phyloP scores from a whole-genome alignment of 768 basidiomycete genomes.

The Suillus bovinus region DNA sequence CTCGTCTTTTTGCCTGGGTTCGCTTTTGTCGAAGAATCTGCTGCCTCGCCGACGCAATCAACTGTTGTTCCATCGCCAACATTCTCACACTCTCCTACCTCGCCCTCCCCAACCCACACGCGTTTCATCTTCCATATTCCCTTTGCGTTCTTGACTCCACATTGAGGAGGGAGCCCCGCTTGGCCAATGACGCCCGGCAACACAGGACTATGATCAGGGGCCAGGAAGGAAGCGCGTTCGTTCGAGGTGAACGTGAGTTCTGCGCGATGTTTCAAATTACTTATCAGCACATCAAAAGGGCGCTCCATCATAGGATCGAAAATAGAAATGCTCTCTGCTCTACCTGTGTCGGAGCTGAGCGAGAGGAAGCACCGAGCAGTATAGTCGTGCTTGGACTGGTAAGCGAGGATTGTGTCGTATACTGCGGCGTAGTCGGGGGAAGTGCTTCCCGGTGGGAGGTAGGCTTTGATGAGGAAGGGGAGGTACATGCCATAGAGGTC shows the following conservation, averaged over 20 bases:
- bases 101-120: conserved; percentile 28
- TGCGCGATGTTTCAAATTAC: conserved; percentile 25
- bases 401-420: conserved; percentile 37
- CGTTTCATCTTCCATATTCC: conserved; percentile 38
- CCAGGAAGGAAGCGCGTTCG: conserved; percentile 28
- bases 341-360: conserved; percentile 21
- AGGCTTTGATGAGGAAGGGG: conserved; percentile 36
- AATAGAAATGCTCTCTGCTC: conserved; percentile 26
- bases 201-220: conserved; percentile 19
- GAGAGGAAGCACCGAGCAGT: conserved; percentile 34
- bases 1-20: not conserved
- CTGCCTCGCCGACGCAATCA: conserved; percentile 17
- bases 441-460: conserved; percentile 28
- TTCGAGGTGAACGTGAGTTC: conserved; percentile 29
- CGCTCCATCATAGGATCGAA: conserved; percentile 37
- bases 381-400: conserved; percentile 39
- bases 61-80: not conserved
- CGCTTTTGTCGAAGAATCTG: conserved; percentile 1
- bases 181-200: conserved; percentile 32
- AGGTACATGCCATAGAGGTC: conserved; percentile 42
- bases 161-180: conserved; percentile 23
- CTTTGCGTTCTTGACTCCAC: conserved; percentile 35
- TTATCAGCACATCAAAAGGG: conserved; percentile 34
- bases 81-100: not conserved
- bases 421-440: conserved; percentile 31